A percentile compares a stretch with the other conserved stretches of the same genome.
These are phyloP conservation scores for Jaenimonas drosophilae DNA, from an alignment of 208 protist genomes.

Conservation along the genomic window DNA sequence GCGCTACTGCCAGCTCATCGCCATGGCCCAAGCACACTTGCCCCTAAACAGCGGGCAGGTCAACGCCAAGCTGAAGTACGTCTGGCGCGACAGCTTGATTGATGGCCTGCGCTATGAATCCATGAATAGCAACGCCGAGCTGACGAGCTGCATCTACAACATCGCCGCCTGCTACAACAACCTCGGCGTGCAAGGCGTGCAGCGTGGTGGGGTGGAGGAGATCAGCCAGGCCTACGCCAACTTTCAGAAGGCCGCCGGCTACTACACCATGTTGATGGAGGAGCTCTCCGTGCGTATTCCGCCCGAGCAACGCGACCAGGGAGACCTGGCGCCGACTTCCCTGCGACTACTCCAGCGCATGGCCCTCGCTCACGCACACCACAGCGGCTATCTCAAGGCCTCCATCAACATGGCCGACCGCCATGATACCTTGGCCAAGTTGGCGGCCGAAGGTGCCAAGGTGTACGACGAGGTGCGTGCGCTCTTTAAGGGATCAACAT, in stretches of 20 bases:
- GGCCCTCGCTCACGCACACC: slow-evolving; percentile 60
- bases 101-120: slow-evolving; percentile 45
- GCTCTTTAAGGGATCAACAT: slow-evolving; percentile 30
- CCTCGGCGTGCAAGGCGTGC: slow-evolving; percentile 30
- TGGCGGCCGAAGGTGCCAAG: slow-evolving; percentile 58
- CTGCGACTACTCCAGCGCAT: slow-evolving; percentile 37
- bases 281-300: slow-evolving; percentile 42
- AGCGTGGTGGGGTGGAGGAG: slow-evolving; percentile 29
- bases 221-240: slow-evolving; percentile 55
- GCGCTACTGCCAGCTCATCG: slow-evolving; percentile 59
- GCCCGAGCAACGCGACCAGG: slow-evolving; percentile 40
- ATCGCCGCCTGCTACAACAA: slow-evolving; percentile 59
- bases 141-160: slow-evolving; percentile 79
- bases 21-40: slow-evolving; percentile 68
- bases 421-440: slow-evolving; percentile 60
- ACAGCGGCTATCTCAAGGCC: slow-evolving; percentile 74
- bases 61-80: slow-evolving; percentile 40
- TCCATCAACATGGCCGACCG: slow-evolving; percentile 59
- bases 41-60: slow-evolving; percentile 45
- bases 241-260: slow-evolving; percentile 77
- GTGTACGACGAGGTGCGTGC: slow-evolving; percentile 53
- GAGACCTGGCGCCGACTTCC: slow-evolving; percentile 53
- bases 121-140: slow-evolving; percentile 56
- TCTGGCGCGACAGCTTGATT: slow-evolving; percentile 70
- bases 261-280: slow-evolving; percentile 55